Evolutionary conservation across 225 moss, liverwort and hornwort species (phyloP), one percentile per base, ranked within the genome.

Genomic region (Bryoerythrophyllum caledonicum): DNA sequence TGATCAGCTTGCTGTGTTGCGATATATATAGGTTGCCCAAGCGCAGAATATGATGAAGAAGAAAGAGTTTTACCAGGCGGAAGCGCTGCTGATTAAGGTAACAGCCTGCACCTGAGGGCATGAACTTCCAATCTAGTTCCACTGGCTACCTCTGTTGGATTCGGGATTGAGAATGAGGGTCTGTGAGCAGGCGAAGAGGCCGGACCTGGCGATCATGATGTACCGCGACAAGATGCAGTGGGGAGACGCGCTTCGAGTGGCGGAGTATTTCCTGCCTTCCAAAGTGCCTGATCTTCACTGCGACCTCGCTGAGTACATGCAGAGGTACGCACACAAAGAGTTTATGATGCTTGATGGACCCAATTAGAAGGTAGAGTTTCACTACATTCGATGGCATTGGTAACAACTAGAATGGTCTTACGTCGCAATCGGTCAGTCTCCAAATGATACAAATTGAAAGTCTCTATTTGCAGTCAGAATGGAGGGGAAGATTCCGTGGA

Each of bases 221-320:
- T 99, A 99, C 83, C 90, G 91, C 61, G 97, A 93, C 15, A 80
- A 82, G 67, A 79, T 76, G 76, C 86, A 89, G 38, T 94, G 94
- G 94, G 94, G 93, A 52, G 93, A 94, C 59, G 94, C 94, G 55
- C 84, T 99, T 70, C 92, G 94, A 2, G 80, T 94, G 6, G 90
- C 88, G 38, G 86, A 99, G 38, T 89, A 84, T 37, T 88, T 87
- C 80, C 66, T 90, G 41, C 94, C 97, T 12, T 83, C 86, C 8
- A 85, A 78, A 65, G 83, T 91, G 32, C 72, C 89, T 13, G 88
- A 90, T 34, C 80, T 94, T 32, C 93, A 94, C 53, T 25, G 82
- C 27, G 91, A 99, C 62, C 62, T 86, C 19, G 89, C 93, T 19
- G 53, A 81, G 49, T 84, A 80, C 77, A 87, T 94, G 90, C 90